Evolutionary conservation across 1,284 basidiomycete genomes (phyloP).

Genomic region (Malassezia slooffiae): DNA sequence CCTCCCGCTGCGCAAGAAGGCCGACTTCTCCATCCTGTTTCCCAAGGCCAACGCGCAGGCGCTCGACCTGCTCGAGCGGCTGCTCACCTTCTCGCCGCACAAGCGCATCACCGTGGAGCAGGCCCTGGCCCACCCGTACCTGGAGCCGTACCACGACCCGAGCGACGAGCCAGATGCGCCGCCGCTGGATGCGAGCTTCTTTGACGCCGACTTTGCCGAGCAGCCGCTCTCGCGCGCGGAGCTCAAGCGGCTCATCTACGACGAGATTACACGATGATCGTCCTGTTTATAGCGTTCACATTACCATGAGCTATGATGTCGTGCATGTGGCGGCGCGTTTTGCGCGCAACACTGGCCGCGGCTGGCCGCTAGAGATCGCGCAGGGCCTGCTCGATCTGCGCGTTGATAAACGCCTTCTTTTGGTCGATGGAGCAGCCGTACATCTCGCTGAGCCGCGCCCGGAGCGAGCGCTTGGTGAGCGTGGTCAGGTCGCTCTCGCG

Average conservation of each 20-base stretch:
- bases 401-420: constrained; percentile 40
- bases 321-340: no score
- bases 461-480: constrained; percentile 35
- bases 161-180: constrained; percentile 42
- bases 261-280: constrained; percentile 27
- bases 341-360: not conserved
- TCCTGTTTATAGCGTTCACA: no score
- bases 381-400: constrained; percentile 30
- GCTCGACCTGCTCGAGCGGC: constrained; percentile 75
- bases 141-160: constrained; percentile 44
- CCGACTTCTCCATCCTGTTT: constrained; percentile 63
- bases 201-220: constrained; percentile 43
- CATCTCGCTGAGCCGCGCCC: constrained; percentile 28
- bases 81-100: constrained; percentile 56
- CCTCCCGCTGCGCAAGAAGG: constrained; percentile 77
- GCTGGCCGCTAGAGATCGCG: constrained; percentile 2
- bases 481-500: constrained; percentile 33
- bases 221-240: constrained; percentile 49
- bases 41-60: constrained; percentile 56
- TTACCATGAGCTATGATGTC: constrained; percentile 7
- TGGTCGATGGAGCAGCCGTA: constrained; percentile 29
- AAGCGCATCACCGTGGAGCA: constrained; percentile 45
- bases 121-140: constrained; percentile 41
- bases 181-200: constrained; percentile 42
- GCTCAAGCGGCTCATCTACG: constrained; percentile 39